Percentiles rank a stretch among this genome's conserved stretches.
phyloP scores from a whole-genome alignment of 164 flowering plant genomes.

The Kalanchoe fedtschenkoi region DNA sequence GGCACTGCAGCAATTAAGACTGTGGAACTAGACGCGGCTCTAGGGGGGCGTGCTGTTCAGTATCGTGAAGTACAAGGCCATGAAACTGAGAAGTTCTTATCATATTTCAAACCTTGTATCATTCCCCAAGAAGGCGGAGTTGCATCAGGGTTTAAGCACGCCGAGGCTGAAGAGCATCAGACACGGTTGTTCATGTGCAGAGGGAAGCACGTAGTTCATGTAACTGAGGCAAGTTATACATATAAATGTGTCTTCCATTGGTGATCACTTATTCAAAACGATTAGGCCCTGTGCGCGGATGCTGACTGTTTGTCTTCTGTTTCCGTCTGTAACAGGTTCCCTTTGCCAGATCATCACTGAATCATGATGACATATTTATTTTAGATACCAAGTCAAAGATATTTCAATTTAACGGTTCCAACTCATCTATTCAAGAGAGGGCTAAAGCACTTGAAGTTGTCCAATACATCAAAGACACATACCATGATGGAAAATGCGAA shows the following conservation, averaged over 20 bases:
- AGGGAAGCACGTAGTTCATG: conserved; percentile 57
- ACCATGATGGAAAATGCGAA: conserved; percentile 45
- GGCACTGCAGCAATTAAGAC: conserved; percentile 51
- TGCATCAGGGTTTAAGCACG: conserved; percentile 22
- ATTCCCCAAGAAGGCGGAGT: conserved; percentile 53
- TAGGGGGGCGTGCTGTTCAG: conserved; percentile 57
- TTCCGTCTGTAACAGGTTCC: conserved; percentile 36
- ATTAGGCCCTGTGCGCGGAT: conserved; percentile 2
- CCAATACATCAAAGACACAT: conserved; percentile 49
- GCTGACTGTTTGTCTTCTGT: not conserved
- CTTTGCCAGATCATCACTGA: conserved; percentile 56
- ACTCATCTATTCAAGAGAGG: conserved; percentile 59
- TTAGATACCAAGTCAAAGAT: conserved; percentile 62
- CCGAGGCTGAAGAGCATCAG: conserved; percentile 24
- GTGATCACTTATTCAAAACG: not conserved
- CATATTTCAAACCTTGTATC: conserved; percentile 65
- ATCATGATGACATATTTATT: conserved; percentile 60
- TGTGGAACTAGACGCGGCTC: conserved; percentile 49
- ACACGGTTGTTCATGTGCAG: conserved; percentile 46
- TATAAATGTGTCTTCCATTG: not conserved
- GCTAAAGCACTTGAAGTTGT: conserved; percentile 74
- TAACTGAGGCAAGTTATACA: conserved; percentile 51
- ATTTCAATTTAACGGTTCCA: conserved; percentile 58
- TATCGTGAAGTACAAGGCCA: conserved; percentile 57
- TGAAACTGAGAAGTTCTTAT: conserved; percentile 63